Base-by-base conservation (phyloP, 2,329 filamentous ascomycete species). In the Westerdykella aurantiaca region DNA sequence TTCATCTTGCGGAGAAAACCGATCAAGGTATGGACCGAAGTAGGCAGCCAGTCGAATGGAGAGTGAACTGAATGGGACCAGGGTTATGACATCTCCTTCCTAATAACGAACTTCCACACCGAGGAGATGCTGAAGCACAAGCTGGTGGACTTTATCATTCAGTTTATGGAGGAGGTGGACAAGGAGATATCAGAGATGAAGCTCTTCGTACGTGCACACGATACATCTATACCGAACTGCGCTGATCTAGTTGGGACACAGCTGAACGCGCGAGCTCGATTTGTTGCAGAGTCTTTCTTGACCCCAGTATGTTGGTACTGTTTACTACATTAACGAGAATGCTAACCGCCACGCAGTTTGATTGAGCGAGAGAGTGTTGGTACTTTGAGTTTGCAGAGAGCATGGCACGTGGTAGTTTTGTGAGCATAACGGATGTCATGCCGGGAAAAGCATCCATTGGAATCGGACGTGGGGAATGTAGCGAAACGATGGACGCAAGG, bases 121-220 rank as follows among this genome's bases (percentile, higher is more conserved):
- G 93, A 97, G 70, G 87, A 94, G 67, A 95, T 98, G 89, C 70
- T 97, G 66, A 97, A 97, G 77, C 91, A 98, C 69, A 97, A 98
- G 76, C 78, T 98, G 57, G 94, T 98, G 29, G 93, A 98, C 69
- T 98, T 98, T 63, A 95, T 98, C 57, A 96, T 98, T 54, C 85
- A 97, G 64, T 98, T 98, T 64, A 97, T 98, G 91, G 91, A 98
- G 70, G 93, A 98, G 69, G 94, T 98, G 4, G 94, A 98, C 70
- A 98, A 98, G 77, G 93, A 98, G 71, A 98, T 98, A 48, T 97
- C 93, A 3, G 94, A 98, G 73, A 97, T 98, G 93, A 98, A 98
- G 79, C 85, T 98, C 61, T 98, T 98, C 71, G 91, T 96, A 79
- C 57, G 88, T 29, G 3, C 76, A 21, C 7, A 14, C 23, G 23